These are phyloP conservation scores for Lecanoromycetidae sp. DNA, from an alignment of 2,329 filamentous ascomycete genomes.

Conservation along the genomic window DNA sequence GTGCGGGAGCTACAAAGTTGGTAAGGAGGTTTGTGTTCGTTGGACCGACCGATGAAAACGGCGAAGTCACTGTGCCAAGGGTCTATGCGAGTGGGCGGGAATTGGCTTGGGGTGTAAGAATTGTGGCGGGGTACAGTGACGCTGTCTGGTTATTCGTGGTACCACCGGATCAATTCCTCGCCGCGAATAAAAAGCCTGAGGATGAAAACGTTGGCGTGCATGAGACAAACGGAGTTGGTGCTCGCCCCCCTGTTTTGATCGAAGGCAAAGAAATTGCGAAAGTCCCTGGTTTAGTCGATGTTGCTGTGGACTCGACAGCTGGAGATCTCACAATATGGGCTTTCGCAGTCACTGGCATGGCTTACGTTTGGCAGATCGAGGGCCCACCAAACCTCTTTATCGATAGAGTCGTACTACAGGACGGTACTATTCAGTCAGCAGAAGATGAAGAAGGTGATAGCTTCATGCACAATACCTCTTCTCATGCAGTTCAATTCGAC, in stretches of 20 bases:
- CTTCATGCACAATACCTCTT: constrained; percentile 7
- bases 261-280: constrained; percentile 38
- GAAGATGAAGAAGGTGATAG: constrained; percentile 7
- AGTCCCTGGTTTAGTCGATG: constrained; percentile 36
- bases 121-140: constrained; percentile 46
- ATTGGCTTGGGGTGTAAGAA: constrained; percentile 43
- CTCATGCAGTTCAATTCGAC: constrained; percentile 6
- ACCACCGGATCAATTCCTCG: constrained; percentile 42
- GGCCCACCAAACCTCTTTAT: constrained; percentile 16
- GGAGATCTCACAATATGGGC: constrained; percentile 41
- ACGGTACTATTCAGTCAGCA: constrained; percentile 20
- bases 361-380: constrained; percentile 37
- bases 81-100: constrained; percentile 48
- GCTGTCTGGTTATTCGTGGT: constrained; percentile 49
- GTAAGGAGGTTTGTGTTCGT: constrained; percentile 47
- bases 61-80: constrained; percentile 30
- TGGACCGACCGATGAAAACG: constrained; percentile 20
- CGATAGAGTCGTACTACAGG: constrained; percentile 20
- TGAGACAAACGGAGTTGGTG: constrained; percentile 20
- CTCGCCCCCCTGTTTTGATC: constrained; percentile 35
- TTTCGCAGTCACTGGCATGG: constrained; percentile 35
- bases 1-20: constrained; percentile 44
- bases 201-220: constrained; percentile 18
- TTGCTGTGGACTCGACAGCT: constrained; percentile 35
- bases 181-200: neutral